Conservation (phyloP, 768 basidiomycete species). For the Tylopilus balloui region DNA sequence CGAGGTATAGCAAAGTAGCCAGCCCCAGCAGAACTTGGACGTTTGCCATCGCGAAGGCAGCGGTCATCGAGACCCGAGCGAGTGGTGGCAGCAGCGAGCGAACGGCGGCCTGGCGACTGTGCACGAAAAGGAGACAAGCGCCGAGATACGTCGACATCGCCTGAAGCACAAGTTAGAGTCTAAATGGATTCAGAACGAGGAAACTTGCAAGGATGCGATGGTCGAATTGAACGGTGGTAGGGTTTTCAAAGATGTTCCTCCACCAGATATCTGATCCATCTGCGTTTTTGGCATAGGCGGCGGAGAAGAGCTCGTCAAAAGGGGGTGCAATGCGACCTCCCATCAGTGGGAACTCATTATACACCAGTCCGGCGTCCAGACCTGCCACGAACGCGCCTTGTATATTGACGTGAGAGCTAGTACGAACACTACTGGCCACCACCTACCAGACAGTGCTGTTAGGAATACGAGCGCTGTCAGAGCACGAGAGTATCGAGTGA, state of each 20-base stretch:
- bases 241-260: slow-evolving; percentile 96
- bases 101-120: slow-evolving; percentile 48
- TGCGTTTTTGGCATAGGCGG: slow-evolving; percentile 62
- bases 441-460: slow-evolving; percentile 86
- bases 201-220: slow-evolving; percentile 82
- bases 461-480: slow-evolving; percentile 79
- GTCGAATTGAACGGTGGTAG: slow-evolving; percentile 95
- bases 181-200: not conserved
- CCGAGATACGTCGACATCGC: slow-evolving; percentile 80
- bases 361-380: slow-evolving; percentile 92
- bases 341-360: slow-evolving; percentile 98
- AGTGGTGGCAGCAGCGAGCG: slow-evolving; percentile 54
- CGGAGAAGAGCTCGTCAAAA: slow-evolving; percentile 72
- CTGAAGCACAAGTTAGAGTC: slow-evolving; percentile 35
- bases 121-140: slow-evolving; percentile 58
- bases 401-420: not conserved
- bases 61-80: slow-evolving; percentile 47
- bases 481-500: slow-evolving; percentile 54
- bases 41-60: slow-evolving; percentile 76
- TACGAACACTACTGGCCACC: not conserved
- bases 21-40: slow-evolving; percentile 76
- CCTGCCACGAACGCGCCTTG: slow-evolving; percentile 97
- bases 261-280: slow-evolving; percentile 85
- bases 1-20: slow-evolving; percentile 84
- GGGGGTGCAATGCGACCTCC: slow-evolving; percentile 84